Conservation (phyloP, 495 filamentous ascomycete species). For the Neurospora cerealis region DNA sequence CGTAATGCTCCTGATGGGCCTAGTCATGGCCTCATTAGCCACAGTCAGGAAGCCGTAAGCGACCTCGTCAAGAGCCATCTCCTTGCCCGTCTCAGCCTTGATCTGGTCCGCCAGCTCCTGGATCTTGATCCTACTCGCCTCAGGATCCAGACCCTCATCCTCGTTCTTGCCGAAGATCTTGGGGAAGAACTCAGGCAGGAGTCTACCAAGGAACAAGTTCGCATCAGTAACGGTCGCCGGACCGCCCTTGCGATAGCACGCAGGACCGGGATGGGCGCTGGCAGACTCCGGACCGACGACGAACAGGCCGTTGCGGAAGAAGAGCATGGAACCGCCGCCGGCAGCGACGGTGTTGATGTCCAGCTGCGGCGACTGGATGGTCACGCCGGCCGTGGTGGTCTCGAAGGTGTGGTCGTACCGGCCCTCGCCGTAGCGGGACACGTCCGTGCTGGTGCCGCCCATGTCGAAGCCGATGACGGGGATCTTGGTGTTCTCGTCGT, state of each 20-base stretch:
- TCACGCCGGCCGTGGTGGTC: conserved; percentile 90
- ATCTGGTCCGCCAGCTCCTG: conserved; percentile 68
- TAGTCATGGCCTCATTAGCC: conserved; percentile 91
- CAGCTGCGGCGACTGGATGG: conserved; percentile 88
- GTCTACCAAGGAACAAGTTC: conserved; percentile 77
- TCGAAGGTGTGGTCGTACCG: conserved; percentile 96
- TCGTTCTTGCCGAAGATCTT: conserved; percentile 94
- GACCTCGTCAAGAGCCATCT: conserved; percentile 78
- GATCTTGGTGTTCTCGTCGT: conserved; percentile 73
- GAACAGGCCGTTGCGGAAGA: conserved; percentile 87
- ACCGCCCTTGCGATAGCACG: conserved; percentile 90
- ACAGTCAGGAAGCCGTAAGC: conserved; percentile 87
- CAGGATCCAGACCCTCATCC: conserved; percentile 71
- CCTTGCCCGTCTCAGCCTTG: conserved; percentile 55
- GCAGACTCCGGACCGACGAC: conserved; percentile 95
- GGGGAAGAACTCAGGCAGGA: conserved; percentile 91
- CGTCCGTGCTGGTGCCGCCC: conserved; percentile 89
- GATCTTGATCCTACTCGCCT: conserved; percentile 68
- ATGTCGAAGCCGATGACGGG: conserved; percentile 98
- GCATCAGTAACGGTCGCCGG: conserved; percentile 91
- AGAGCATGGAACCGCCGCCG: conserved; percentile 81
- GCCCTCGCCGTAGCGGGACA: conserved; percentile 80
- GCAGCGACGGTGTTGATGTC: conserved; percentile 98
- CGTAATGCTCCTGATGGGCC: conserved; percentile 85
- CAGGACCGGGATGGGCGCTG: conserved; percentile 85